Evolutionary conservation across 1,284 basidiomycete genomes (phyloP), one percentile per base, ranked within the genome.

Genomic region (Fomitopsis pinicola): DNA sequence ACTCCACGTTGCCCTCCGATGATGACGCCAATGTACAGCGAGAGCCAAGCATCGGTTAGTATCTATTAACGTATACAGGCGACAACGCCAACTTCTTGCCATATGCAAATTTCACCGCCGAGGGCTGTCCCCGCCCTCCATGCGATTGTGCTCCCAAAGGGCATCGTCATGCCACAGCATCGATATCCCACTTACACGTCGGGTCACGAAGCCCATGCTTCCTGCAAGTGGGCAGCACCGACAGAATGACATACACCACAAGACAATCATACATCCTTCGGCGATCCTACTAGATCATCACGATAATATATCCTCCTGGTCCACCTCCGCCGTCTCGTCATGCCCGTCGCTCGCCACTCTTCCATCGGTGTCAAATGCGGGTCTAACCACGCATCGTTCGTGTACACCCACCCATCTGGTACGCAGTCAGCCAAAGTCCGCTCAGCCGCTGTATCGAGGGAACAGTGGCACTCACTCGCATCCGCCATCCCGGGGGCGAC

Each of bases 321-420:
- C 88, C 89, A 91, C 52, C 86, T 73, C 64, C 88, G 72, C 64
- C 88, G 72, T 57, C 88, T 74, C n/a, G 88, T 90, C 59, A 86
- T 78, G 5, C 80, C 72, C 10, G 65, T 54, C 28, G 63, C 67
- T 67, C 68, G 76, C 74, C 81, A 78, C 44, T 78, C 80, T 62
- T 76, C 82, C 67, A 65, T 74, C 62, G 71, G 77, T 36, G 62
- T 70, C 9, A 79, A 72, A 1, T 75, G 75, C 0, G 83, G 78
- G 55, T 84, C 78, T 10, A 82, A 76, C 90, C 90, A 91, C 0
- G 79, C 75, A 64, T 91, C 88, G 62, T 89, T 88, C 4, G 87
- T 88, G 67, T 92, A 91, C 15, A 89, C 82, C 89, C 90, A 92
- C 5, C 89, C 90, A 68, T 82, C 89, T 87, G 61, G 2, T 63